These are phyloP conservation scores for Musa balbisiana DNA, from an alignment of 202 grass and related monocot genomes.

Conservation along the genomic window DNA sequence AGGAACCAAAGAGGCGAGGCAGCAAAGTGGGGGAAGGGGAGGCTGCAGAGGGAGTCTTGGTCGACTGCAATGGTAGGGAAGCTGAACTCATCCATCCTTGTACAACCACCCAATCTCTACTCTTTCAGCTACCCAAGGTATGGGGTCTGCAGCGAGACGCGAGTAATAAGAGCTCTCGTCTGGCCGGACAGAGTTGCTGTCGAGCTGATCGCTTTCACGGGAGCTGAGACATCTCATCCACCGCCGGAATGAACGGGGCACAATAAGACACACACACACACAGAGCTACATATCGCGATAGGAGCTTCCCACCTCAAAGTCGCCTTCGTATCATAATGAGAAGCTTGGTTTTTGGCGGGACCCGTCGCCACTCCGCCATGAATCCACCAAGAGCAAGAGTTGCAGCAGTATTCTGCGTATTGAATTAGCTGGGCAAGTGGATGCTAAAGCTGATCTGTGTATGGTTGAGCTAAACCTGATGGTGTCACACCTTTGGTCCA, in stretches of 20 bases:
- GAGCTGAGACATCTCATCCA: conserved; percentile 36
- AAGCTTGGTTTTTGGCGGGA: not conserved
- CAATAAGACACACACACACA: not conserved
- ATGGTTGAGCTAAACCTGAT: no score
- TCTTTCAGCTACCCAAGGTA: not conserved
- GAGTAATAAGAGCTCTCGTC: not conserved
- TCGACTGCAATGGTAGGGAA: conserved; percentile 46
- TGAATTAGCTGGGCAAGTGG: not conserved
- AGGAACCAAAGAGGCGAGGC: conserved; percentile 52
- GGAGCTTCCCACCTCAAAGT: no score
- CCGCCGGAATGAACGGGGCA: conserved; percentile 28
- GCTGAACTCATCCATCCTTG: conserved; percentile 66
- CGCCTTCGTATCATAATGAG: not conserved
- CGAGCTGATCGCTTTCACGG: conserved; percentile 26
- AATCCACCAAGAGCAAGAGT: not conserved
- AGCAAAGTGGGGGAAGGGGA: conserved; percentile 43
- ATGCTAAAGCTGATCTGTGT: not conserved
- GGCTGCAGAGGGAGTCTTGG: conserved; percentile 22
- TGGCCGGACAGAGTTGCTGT: conserved; percentile 11
- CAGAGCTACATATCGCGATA: not conserved
- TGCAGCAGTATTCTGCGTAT: conserved; percentile 5
- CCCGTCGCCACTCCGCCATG: no score
- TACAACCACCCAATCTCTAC: not conserved
- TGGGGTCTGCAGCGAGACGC: no score
- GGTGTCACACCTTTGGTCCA: not conserved